Percentiles rank a stretch among this genome's conserved stretches.
These are phyloP conservation scores for Craterostigma plantagineum DNA, from an alignment of 257 asterid species.

Conservation along the genomic window DNA sequence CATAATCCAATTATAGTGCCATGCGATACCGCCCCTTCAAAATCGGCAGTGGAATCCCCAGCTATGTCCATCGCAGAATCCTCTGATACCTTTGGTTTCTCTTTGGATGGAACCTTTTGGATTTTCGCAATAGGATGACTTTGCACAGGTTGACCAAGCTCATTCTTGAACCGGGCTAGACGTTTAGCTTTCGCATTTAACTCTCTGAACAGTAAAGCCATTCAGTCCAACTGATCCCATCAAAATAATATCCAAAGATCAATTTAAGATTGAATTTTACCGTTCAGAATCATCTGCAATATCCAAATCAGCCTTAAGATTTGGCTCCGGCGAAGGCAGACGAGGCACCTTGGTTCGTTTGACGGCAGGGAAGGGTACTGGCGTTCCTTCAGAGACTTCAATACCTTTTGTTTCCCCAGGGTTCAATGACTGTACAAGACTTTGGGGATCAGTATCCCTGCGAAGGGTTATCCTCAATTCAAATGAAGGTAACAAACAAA, in stretches of 20 bases:
- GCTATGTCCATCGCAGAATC: conserved; percentile 26
- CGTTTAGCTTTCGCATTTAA: conserved; percentile 79
- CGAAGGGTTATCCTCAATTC: conserved; percentile 12
- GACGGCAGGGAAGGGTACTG: conserved; percentile 30
- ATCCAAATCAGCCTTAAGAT: conserved; percentile 24
- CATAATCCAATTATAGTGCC: conserved; percentile 63
- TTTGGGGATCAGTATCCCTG: conserved; percentile 31
- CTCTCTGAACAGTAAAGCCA: conserved; percentile 33
- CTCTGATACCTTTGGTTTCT: conserved; percentile 19
- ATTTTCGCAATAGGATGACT: conserved; percentile 16
- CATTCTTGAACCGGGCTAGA: conserved; percentile 76
- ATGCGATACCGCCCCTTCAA: conserved; percentile 34
- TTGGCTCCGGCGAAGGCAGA: conserved; percentile 25
- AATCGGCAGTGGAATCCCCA: conserved; percentile 31
- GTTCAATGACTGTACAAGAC: conserved; percentile 19
- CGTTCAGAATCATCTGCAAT: conserved; percentile 36
- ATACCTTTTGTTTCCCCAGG: conserved; percentile 14
- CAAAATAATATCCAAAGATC: neutral
- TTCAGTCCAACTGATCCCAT: neutral
- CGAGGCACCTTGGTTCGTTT: conserved; percentile 60
- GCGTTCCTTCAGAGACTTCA: conserved; percentile 24
- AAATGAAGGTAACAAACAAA: conserved; percentile 23
- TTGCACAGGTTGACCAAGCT: conserved; percentile 30
- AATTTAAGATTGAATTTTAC: conserved; percentile 17
- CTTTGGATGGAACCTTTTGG: conserved; percentile 36